Evolutionary conservation across 2,329 filamentous ascomycete genomes (phyloP).

Genomic region (Colletotrichum euphorbiae): DNA sequence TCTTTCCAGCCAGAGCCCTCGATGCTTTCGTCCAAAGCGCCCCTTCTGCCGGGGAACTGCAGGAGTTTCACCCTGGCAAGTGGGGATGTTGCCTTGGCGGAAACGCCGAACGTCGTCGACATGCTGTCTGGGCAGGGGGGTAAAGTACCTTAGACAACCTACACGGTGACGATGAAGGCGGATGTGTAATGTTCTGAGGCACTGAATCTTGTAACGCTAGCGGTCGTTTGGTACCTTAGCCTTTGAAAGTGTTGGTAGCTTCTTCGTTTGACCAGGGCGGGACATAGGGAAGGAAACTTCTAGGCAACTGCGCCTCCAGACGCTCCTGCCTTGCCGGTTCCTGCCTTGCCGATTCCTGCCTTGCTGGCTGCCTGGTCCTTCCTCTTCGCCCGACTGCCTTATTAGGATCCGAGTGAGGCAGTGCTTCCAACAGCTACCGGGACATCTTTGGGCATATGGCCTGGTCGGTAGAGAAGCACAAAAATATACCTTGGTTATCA

Average conservation of each 20-base stretch:
- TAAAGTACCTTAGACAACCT: background rate
- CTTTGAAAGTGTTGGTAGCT: too few relatives aligned
- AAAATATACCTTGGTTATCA: background rate
- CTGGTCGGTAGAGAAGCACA: conserved; percentile 1
- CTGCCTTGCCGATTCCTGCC: background rate
- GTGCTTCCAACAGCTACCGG: background rate
- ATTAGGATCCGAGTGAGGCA: background rate
- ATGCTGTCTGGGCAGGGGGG: background rate
- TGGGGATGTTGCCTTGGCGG: conserved; percentile 49
- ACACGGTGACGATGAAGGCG: background rate
- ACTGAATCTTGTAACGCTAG: too few relatives aligned
- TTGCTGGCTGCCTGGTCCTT: background rate
- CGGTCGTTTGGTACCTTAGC: too few relatives aligned
- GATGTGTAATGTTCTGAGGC: background rate
- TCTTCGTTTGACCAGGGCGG: too few relatives aligned
- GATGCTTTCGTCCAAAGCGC: conserved; percentile 47
- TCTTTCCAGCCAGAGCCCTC: conserved; percentile 45
- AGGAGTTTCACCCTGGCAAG: conserved; percentile 45
- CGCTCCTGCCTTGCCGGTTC: too few relatives aligned
- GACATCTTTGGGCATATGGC: conserved; percentile 12
- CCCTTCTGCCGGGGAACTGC: conserved; percentile 44
- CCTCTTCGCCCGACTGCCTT: background rate
- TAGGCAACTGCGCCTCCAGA: too few relatives aligned
- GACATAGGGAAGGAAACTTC: too few relatives aligned
- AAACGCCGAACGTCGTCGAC: conserved; percentile 23